Conservation (phyloP, 169 alveolate genomes). For the Plasmodium berghei region DNA sequence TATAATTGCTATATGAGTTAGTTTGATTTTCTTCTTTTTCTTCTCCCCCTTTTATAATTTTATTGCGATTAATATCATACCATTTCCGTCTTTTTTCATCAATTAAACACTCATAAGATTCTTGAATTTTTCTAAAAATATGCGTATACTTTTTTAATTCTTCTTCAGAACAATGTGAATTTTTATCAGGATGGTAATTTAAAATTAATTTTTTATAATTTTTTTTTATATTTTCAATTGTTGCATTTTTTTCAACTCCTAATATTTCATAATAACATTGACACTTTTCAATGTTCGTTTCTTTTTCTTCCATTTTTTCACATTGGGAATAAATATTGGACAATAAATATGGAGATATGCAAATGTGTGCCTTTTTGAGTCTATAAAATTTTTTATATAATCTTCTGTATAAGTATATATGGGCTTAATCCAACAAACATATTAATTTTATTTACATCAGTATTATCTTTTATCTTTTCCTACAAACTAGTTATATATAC, state of each 20-base stretch:
- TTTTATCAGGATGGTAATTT: conserved; percentile 93
- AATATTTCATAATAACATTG: conserved; percentile 77
- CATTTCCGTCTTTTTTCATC: conserved; percentile 88
- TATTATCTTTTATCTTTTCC: too few relatives aligned
- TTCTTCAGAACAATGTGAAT: conserved; percentile 73
- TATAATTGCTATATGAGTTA: conserved; percentile 18
- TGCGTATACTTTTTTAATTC: conserved; percentile 81
- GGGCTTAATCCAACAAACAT: too few relatives aligned
- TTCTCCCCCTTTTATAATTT: conserved; percentile 83
- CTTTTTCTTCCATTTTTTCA: not conserved
- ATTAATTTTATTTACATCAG: too few relatives aligned
- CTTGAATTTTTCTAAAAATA: conserved; percentile 86
- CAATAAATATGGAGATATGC: too few relatives aligned
- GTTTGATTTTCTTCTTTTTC: not conserved
- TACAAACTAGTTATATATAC: too few relatives aligned
- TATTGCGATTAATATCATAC: conserved; percentile 82
- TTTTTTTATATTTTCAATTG: conserved; percentile 87
- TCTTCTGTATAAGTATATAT: too few relatives aligned
- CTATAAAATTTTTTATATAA: too few relatives aligned
- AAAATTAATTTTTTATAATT: conserved; percentile 87
- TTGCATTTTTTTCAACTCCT: conserved; percentile 75
- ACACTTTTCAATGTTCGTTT: conserved; percentile 69
- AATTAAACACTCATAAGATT: conserved; percentile 90
- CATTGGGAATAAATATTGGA: not conserved
- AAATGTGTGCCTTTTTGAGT: too few relatives aligned